Evolutionary conservation across 2,329 filamentous ascomycete genomes (phyloP).

Genomic region (Penicillium sp.): DNA sequence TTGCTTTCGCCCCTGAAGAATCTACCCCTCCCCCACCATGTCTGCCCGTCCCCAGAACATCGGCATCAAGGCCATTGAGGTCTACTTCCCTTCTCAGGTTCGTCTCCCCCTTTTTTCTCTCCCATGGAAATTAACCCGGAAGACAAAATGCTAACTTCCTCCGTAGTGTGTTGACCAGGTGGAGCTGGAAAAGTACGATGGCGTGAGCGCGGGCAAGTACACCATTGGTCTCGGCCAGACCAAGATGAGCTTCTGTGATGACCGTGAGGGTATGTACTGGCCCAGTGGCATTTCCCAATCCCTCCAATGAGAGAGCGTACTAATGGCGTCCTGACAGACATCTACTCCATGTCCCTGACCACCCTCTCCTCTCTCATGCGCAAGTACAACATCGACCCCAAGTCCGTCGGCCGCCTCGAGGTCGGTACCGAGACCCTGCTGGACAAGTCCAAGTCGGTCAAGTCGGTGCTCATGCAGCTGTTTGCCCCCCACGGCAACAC

Average conservation of each 20-base stretch:
- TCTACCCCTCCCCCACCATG: slow-evolving; percentile 51
- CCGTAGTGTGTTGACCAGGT: slow-evolving; percentile 75
- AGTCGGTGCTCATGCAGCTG: slow-evolving; percentile 83
- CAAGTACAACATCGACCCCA: slow-evolving; percentile 79
- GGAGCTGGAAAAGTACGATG: slow-evolving; percentile 83
- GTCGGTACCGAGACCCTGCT: slow-evolving; percentile 82
- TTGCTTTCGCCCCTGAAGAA: slow-evolving; percentile 9
- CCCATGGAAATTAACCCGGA: no score
- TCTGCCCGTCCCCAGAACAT: slow-evolving; percentile 77
- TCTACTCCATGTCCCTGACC: slow-evolving; percentile 81
- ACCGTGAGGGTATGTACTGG: slow-evolving; percentile 67
- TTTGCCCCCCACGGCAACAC: slow-evolving; percentile 70
- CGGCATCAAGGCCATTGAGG: slow-evolving; percentile 89
- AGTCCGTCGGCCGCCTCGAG: slow-evolving; percentile 75
- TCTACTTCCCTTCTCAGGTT: slow-evolving; percentile 85
- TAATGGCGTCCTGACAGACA: slow-evolving; percentile 57
- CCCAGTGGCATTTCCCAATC: neutral
- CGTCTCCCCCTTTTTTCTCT: slow-evolving; percentile 41
- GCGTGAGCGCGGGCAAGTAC: slow-evolving; percentile 77
- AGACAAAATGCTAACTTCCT: no score
- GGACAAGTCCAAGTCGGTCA: slow-evolving; percentile 89
- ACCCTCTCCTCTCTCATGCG: slow-evolving; percentile 72
- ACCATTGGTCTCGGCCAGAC: slow-evolving; percentile 88
- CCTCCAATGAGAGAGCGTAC: neutral
- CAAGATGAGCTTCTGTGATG: slow-evolving; percentile 90